These are phyloP conservation scores for Geranium incanum DNA, from an alignment of 441 rosid genomes.

Conservation along the genomic window DNA sequence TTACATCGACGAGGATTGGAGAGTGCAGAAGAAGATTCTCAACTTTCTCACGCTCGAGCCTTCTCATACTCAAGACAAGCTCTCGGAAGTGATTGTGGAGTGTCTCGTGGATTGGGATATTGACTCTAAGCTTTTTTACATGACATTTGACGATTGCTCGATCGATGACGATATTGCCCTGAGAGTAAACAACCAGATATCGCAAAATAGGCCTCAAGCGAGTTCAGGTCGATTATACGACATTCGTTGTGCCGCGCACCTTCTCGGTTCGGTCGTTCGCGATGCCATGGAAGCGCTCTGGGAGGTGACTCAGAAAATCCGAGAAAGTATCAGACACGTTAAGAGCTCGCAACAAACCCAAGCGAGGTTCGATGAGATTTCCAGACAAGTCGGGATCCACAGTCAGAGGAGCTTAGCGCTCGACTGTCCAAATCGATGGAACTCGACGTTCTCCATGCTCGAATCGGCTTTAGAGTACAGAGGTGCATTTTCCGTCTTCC, in stretches of 20 bases:
- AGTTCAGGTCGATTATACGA: constrained; percentile 64
- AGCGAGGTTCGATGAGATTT: constrained; percentile 64
- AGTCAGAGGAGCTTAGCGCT: constrained; percentile 49
- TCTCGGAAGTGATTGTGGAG: constrained; percentile 67
- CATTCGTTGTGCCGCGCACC: constrained; percentile 64
- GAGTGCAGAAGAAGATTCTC: constrained; percentile 61
- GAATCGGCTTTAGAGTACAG: constrained; percentile 63
- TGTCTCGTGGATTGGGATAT: constrained; percentile 80
- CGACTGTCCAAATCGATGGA: constrained; percentile 58
- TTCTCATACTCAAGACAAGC: constrained; percentile 75
- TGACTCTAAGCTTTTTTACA: constrained; percentile 74
- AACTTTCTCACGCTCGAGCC: constrained; percentile 74
- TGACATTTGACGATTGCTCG: constrained; percentile 62
- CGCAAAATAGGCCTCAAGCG: constrained; percentile 47
- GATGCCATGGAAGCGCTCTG: constrained; percentile 56
- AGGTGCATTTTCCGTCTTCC: constrained; percentile 48
- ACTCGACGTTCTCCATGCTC: constrained; percentile 71
- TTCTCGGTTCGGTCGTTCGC: constrained; percentile 51
- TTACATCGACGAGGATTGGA: constrained; percentile 80
- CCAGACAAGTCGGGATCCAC: constrained; percentile 58
- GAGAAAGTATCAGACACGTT: constrained; percentile 61
- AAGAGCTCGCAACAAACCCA: constrained; percentile 63
- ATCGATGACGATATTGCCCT: constrained; percentile 54
- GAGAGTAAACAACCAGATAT: constrained; percentile 55
- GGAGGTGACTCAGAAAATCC: constrained; percentile 61